Conservation (phyloP, 2,329 filamentous ascomycete species). For the Colletotrichum musae region DNA sequence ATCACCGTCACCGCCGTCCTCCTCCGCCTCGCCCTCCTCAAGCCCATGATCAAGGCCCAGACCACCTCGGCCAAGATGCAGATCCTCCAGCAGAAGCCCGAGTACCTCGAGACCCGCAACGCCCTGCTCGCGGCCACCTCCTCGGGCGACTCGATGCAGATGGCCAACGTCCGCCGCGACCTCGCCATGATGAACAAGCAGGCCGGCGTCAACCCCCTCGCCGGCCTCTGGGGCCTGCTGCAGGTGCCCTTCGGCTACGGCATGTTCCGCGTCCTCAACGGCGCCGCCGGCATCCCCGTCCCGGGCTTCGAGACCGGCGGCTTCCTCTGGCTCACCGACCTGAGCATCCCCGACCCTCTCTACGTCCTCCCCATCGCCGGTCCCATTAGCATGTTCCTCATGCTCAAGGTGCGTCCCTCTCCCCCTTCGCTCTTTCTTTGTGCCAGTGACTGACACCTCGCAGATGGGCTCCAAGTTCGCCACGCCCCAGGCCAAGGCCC, state of each 20-base stretch:
- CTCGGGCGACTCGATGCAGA: slow-evolving; percentile 66
- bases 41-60: slow-evolving; percentile 73
- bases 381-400: slow-evolving; percentile 68
- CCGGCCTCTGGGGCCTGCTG: slow-evolving; percentile 56
- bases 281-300: slow-evolving; percentile 84
- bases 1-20: slow-evolving; percentile 76
- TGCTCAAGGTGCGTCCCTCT: slow-evolving; percentile 63
- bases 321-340: slow-evolving; percentile 82
- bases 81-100: slow-evolving; percentile 67
- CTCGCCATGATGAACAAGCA: slow-evolving; percentile 55
- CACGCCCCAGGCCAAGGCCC: slow-evolving; percentile 45
- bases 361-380: slow-evolving; percentile 79
- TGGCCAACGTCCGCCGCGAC: slow-evolving; percentile 58
- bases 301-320: slow-evolving; percentile 82
- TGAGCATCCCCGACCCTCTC: slow-evolving; percentile 83
- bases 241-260: slow-evolving; percentile 82
- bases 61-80: slow-evolving; percentile 75
- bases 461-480: slow-evolving; percentile 55
- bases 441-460: slow-evolving; percentile 37
- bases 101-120: slow-evolving; percentile 59
- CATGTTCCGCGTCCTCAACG: slow-evolving; percentile 82
- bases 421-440: background rate
- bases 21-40: slow-evolving; percentile 76
- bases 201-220: slow-evolving; percentile 52
- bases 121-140: slow-evolving; percentile 65